phyloP scores from a whole-genome alignment of 2,329 filamentous ascomycete genomes.

The Didymella arachidicola region DNA sequence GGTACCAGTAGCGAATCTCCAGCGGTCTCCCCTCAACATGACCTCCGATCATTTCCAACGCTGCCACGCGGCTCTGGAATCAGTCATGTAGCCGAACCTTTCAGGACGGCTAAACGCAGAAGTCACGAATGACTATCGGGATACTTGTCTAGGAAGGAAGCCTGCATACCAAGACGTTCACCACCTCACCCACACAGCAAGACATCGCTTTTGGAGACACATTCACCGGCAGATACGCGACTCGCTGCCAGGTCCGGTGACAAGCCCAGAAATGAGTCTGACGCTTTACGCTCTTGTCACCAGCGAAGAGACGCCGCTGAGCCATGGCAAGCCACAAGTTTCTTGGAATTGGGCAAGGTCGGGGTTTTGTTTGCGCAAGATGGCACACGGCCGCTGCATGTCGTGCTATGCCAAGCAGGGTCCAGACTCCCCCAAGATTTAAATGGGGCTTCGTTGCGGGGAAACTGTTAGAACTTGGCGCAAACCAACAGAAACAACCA shows the following conservation, averaged over 20 bases:
- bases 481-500: constrained; percentile 4
- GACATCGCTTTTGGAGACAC: constrained; percentile 8
- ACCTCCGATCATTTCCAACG: neutral
- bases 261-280: constrained; percentile 19
- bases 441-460: constrained; percentile 24
- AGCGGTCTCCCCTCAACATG: neutral
- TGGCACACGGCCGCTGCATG: constrained; percentile 20
- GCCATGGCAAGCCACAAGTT: constrained; percentile 38
- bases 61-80: neutral
- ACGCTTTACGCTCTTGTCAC: constrained; percentile 30
- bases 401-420: constrained; percentile 33
- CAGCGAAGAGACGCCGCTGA: constrained; percentile 23
- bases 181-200: constrained; percentile 10
- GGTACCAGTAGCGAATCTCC: constrained; percentile 2
- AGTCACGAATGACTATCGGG: constrained; percentile 4
- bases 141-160: constrained; percentile 17
- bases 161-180: constrained; percentile 22
- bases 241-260: constrained; percentile 24
- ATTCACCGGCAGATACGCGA: constrained; percentile 21
- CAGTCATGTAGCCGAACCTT: neutral
- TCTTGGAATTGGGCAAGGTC: constrained; percentile 27
- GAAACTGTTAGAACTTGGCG: neutral
- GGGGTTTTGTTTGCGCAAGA: constrained; percentile 20
- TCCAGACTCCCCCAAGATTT: constrained; percentile 30
- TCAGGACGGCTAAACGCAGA: neutral